phyloP scores from a whole-genome alignment of 495 filamentous ascomycete species.

The Aspergillus heteromorphus region DNA sequence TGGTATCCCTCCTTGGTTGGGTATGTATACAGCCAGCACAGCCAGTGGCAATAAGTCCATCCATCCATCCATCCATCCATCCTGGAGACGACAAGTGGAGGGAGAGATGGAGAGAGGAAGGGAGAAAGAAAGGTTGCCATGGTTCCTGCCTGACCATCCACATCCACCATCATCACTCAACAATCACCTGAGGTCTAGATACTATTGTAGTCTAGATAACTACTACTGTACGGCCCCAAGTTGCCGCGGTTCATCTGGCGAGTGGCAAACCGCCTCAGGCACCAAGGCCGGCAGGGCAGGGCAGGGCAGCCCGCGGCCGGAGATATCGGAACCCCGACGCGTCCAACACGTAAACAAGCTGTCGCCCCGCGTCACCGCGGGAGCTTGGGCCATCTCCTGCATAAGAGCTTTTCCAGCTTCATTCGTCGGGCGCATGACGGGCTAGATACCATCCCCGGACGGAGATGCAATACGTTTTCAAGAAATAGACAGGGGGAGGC shows the following conservation, averaged over 20 bases:
- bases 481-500: neutral
- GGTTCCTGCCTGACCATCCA: neutral
- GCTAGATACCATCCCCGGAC: too few relatives aligned
- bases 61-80: neutral
- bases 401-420: neutral
- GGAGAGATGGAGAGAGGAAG: too few relatives aligned
- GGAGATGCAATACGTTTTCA: neutral
- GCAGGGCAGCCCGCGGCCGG: too few relatives aligned
- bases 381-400: conserved; percentile 9
- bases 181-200: too few relatives aligned
- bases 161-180: too few relatives aligned
- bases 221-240: neutral
- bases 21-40: neutral
- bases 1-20: neutral
- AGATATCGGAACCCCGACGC: conserved; percentile 26
- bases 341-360: conserved; percentile 26
- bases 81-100: neutral
- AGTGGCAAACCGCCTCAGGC: neutral
- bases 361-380: conserved; percentile 13
- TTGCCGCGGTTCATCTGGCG: neutral
- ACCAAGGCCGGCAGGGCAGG: too few relatives aligned
- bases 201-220: too few relatives aligned
- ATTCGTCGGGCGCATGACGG: neutral
- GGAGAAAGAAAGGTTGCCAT: neutral
- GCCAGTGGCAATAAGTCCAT: neutral